Base-by-base conservation (phyloP, 495 filamentous ascomycete species). In the Achaetomiella virescens region DNA sequence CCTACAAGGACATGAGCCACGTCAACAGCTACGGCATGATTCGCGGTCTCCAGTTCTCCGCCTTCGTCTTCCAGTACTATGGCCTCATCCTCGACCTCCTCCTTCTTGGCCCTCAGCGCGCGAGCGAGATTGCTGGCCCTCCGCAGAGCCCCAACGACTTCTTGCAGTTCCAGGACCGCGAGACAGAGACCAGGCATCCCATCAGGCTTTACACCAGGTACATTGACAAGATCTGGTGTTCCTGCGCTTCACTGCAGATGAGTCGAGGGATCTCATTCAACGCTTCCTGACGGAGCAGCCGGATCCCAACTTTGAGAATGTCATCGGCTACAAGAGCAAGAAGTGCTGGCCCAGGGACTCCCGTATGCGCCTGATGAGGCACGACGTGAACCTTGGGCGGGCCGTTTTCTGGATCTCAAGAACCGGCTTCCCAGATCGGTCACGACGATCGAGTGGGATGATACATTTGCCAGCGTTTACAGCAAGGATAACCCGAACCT, bases 1-100 rank as follows among this genome's bases (percentile, higher is more conserved):
- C 92, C 61, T 99, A 99, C 74, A 99, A 99, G 76, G 95, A 99
- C 65, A 99, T 99, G 95, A 97, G 96, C 65, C 95, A 99, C 68
- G 95, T 92, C 52, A 99, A 99, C 71, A 95, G 89, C 70, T 99
- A 97, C 65, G 95, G 95, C 48, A 84, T 99, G 84, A 97, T 97
- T 63, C 89, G 95, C 54, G 95, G 95, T 58, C 78, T 97, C 37
- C 95, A 97, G 66, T 99, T 99, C 70, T 96, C 92, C 1, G 95
- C 87, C 11, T 99, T 99, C 59, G 92, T 97, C 29, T 97, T 97
- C 83, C 95, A 99, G 70, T 99, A 90, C 80, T 99, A 97, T 61
- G 95, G 95, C 42, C 74, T 99, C 61, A 93, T 97, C 62, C 86
- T 97, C 27, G 95, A 99, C 70, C 76, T 99, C 50, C 75, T 99